Percentiles rank a stretch among this genome's conserved stretches.
These are phyloP conservation scores for Claviceps monticola DNA, from an alignment of 2,329 filamentous ascomycete species.

Conservation along the genomic window DNA sequence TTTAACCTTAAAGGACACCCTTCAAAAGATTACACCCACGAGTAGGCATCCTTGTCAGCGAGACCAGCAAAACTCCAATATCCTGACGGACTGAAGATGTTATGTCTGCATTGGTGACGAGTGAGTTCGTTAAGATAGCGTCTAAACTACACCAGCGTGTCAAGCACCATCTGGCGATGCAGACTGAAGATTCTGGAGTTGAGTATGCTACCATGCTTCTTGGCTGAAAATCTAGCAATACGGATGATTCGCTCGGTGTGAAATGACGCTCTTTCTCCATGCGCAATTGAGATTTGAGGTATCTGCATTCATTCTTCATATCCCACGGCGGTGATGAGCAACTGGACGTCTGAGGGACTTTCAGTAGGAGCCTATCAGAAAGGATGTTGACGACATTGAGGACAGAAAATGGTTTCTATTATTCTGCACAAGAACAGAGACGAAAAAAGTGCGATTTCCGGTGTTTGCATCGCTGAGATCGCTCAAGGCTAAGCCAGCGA, in stretches of 20 bases:
- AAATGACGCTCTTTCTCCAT: constrained; percentile 37
- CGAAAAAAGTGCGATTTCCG: not conserved
- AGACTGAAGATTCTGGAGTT: constrained; percentile 34
- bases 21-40: too few relatives aligned
- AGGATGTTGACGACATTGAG: not conserved
- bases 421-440: not conserved
- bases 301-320: constrained; percentile 33
- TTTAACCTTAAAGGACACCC: too few relatives aligned
- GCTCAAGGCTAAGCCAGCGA: constrained; percentile 27
- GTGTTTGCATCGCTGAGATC: constrained; percentile 26
- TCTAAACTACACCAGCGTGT: constrained; percentile 32
- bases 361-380: not conserved
- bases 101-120: constrained; percentile 26
- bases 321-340: constrained; percentile 32
- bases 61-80: constrained; percentile 18
- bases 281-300: constrained; percentile 32
- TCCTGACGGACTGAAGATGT: constrained; percentile 22
- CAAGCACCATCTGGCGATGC: constrained; percentile 34
- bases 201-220: constrained; percentile 26
- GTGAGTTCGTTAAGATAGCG: constrained; percentile 32
- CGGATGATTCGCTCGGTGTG: constrained; percentile 35
- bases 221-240: constrained; percentile 29
- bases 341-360: constrained; percentile 22
- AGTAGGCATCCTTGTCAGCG: constrained; percentile 19
- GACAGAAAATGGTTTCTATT: not conserved